These are phyloP conservation scores for Jimgerdemannia flammicorona DNA, from an alignment of 192 early-diverging fungal species.

Conservation along the genomic window DNA sequence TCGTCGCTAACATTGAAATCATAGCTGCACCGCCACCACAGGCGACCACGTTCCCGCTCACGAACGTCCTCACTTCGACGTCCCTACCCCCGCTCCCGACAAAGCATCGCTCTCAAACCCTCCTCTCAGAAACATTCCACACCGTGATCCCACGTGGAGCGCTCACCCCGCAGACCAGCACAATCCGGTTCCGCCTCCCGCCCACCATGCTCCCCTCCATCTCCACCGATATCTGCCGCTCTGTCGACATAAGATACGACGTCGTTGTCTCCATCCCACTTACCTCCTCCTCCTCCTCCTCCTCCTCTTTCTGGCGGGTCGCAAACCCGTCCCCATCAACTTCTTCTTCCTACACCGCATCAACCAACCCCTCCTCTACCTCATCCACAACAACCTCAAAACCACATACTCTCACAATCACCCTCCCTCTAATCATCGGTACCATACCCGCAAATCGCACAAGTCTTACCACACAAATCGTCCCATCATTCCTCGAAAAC, in stretches of 20 bases:
- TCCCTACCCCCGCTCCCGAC: neutral
- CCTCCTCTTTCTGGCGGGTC: neutral
- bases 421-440: slow-evolving; percentile 8
- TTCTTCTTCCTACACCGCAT: neutral
- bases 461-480: neutral
- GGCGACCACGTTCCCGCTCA: neutral
- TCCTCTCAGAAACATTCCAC: slow-evolving; percentile 11
- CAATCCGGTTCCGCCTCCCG: slow-evolving; percentile 16
- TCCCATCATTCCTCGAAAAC: slow-evolving; percentile 9
- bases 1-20: slow-evolving; percentile 8
- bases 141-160: slow-evolving; percentile 20
- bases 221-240: slow-evolving; percentile 14
- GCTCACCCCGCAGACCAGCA: slow-evolving; percentile 4
- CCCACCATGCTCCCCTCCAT: slow-evolving; percentile 15
- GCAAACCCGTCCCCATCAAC: neutral
- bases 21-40: neutral
- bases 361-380: neutral
- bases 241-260: slow-evolving; percentile 17
- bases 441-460: slow-evolving; percentile 14
- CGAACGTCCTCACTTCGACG: slow-evolving; percentile 1
- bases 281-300: neutral
- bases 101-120: slow-evolving; percentile 7
- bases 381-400: neutral
- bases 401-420: neutral
- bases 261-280: slow-evolving; percentile 15